phyloP scores from a whole-genome alignment of 116 monocot species.

The Dioscorea cayenensis region DNA sequence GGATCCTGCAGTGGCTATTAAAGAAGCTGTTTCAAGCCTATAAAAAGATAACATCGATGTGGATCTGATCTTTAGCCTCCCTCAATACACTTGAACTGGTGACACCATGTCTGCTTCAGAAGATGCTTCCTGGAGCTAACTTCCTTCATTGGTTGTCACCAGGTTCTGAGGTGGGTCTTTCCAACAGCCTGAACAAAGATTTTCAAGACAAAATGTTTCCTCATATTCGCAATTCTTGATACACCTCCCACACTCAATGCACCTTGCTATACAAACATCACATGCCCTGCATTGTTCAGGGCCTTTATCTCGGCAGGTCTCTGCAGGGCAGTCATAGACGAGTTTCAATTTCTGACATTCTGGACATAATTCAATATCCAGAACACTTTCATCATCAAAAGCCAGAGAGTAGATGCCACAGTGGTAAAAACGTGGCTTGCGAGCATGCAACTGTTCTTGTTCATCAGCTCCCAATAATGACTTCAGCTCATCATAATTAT shows the following conservation, averaged over 20 bases:
- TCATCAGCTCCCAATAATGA: conserved; percentile 23
- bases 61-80: not conserved
- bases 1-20: not conserved
- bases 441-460: not conserved
- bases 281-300: conserved; percentile 48
- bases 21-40: not conserved
- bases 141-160: no score
- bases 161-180: not conserved
- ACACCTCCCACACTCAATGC: conserved; percentile 56
- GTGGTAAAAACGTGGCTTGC: conserved; percentile 43
- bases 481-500: conserved; percentile 39
- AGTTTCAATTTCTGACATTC: conserved; percentile 37
- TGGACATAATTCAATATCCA: conserved; percentile 61
- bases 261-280: conserved; percentile 45
- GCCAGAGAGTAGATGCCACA: conserved; percentile 6
- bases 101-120: no score
- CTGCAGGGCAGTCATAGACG: conserved; percentile 60
- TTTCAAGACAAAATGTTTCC: conserved; percentile 57
- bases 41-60: not conserved
- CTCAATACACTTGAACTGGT: not conserved
- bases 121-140: no score
- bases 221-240: conserved; percentile 39
- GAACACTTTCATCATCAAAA: conserved; percentile 34
- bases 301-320: conserved; percentile 24
- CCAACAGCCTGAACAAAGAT: conserved; percentile 38